phyloP scores from a whole-genome alignment of 768 basidiomycete genomes.

The Kwoniella newhampshirensis region DNA sequence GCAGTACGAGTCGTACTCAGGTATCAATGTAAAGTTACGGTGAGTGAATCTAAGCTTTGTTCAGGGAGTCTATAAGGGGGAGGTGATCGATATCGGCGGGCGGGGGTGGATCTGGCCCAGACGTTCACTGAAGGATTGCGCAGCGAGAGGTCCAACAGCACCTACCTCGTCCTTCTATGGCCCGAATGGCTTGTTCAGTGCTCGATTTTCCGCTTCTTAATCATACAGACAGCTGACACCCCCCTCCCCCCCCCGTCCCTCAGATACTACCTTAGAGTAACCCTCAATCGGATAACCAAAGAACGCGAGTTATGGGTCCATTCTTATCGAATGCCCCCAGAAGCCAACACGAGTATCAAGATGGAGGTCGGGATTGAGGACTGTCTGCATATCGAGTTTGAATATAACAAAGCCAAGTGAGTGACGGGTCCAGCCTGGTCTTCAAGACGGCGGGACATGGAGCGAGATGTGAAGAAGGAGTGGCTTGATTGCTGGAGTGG shows the following conservation, averaged over 20 bases:
- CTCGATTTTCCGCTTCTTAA: too few relatives aligned
- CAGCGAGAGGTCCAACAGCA: too few relatives aligned
- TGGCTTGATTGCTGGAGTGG: too few relatives aligned
- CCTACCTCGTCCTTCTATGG: too few relatives aligned
- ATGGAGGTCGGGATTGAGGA: slow-evolving; percentile 99
- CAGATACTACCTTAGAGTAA: slow-evolving; percentile 89
- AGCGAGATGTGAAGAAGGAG: too few relatives aligned
- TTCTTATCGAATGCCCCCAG: slow-evolving; percentile 97
- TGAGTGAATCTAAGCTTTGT: slow-evolving; percentile 52
- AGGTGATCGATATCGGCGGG: too few relatives aligned
- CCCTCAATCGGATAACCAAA: slow-evolving; percentile 82
- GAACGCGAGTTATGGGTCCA: slow-evolving; percentile 98
- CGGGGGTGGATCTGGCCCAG: too few relatives aligned
- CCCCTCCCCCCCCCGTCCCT: background rate
- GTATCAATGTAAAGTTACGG: slow-evolving; percentile 97
- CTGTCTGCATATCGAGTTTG: slow-evolving; percentile 97
- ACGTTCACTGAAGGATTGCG: too few relatives aligned
- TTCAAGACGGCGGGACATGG: too few relatives aligned
- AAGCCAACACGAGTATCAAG: slow-evolving; percentile 96
- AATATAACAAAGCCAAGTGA: slow-evolving; percentile 99
- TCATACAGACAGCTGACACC: background rate
- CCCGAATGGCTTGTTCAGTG: too few relatives aligned
- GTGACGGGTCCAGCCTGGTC: too few relatives aligned
- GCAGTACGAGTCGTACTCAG: slow-evolving; percentile 95
- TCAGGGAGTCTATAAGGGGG: too few relatives aligned